Evolutionary conservation across 1,284 basidiomycete genomes (phyloP).

Genomic region (Acaromyces ingoldii): DNA sequence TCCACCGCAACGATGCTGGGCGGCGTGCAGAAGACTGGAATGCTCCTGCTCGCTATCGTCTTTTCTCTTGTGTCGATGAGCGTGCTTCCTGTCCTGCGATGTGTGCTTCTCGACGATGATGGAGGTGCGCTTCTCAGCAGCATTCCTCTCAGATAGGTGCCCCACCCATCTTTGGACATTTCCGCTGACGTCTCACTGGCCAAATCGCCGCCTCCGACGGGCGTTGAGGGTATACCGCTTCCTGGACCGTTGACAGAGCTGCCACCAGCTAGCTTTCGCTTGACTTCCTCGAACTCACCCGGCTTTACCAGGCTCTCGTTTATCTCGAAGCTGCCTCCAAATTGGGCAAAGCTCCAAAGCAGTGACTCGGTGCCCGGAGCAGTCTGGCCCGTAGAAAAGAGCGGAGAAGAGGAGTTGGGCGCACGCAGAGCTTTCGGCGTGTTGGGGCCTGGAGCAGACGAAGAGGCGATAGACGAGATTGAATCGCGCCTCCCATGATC

Average conservation of each 20-base stretch:
- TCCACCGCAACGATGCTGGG: slow-evolving; percentile 81
- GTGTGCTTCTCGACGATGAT: slow-evolving; percentile 15
- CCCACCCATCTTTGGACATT: too few relatives aligned
- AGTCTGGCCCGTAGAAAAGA: not conserved
- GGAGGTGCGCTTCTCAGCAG: slow-evolving; percentile 23
- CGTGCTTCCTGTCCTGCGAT: slow-evolving; percentile 57
- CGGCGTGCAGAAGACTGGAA: slow-evolving; percentile 75
- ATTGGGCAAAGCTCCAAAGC: slow-evolving; percentile 80
- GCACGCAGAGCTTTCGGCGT: not conserved
- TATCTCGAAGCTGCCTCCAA: slow-evolving; percentile 65
- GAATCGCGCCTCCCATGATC: not conserved
- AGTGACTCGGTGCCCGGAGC: slow-evolving; percentile 62
- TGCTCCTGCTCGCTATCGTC: slow-evolving; percentile 54
- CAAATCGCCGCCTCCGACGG: slow-evolving; percentile 37
- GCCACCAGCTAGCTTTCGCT: slow-evolving; percentile 44
- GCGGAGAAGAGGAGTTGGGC: not conserved
- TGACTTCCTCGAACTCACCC: slow-evolving; percentile 52
- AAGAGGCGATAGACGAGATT: too few relatives aligned
- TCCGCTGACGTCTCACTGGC: too few relatives aligned
- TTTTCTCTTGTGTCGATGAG: slow-evolving; percentile 58
- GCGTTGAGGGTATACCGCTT: not conserved
- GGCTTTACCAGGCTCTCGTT: slow-evolving; percentile 53
- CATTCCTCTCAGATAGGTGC: slow-evolving; percentile 6
- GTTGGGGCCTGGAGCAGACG: too few relatives aligned
- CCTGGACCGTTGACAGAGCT: slow-evolving; percentile 28